Percentiles rank a stretch among this genome's conserved stretches.
phyloP scores from a whole-genome alignment of 2,329 filamentous ascomycete genomes.

The Dothideomycetes sp. region DNA sequence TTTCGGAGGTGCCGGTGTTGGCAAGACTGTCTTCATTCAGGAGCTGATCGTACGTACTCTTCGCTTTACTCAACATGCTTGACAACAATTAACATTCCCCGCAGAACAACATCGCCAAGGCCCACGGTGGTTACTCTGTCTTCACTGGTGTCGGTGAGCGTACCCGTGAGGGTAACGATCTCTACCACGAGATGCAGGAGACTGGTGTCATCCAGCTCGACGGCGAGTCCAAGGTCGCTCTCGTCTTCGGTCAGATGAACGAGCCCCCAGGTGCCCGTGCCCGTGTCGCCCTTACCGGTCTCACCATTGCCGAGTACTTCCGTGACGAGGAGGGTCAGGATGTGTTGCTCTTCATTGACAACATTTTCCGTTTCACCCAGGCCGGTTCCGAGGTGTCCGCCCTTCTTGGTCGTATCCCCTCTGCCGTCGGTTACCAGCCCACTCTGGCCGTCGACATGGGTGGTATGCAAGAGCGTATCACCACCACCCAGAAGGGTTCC shows the following conservation, averaged over 20 bases:
- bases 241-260: constrained; percentile 99
- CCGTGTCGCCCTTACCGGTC: constrained; percentile 95
- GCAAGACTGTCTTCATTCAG: constrained; percentile 99
- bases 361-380: constrained; percentile 99
- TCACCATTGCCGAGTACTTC: constrained; percentile 68
- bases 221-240: constrained; percentile 97
- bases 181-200: constrained; percentile 99
- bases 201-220: constrained; percentile 99
- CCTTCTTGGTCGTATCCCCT: constrained; percentile 97
- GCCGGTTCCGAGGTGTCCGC: constrained; percentile 99
- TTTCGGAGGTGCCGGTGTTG: constrained; percentile 99
- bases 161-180: constrained; percentile 99
- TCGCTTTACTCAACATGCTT: too few species aligned
- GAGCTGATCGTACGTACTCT: constrained; percentile 71
- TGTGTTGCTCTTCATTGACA: constrained; percentile 99
- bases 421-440: constrained; percentile 99
- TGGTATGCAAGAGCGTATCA: constrained; percentile 99
- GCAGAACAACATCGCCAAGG: constrained; percentile 99
- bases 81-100: constrained; percentile 9
- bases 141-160: constrained; percentile 99
- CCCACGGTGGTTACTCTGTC: constrained; percentile 99
- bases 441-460: constrained; percentile 98
- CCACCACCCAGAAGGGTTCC: constrained; percentile 98
- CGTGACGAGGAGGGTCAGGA: constrained; percentile 75
- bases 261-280: constrained; percentile 99